Base-by-base conservation (phyloP, 768 basidiomycete species). In the Hysterangium stoloniferum region DNA sequence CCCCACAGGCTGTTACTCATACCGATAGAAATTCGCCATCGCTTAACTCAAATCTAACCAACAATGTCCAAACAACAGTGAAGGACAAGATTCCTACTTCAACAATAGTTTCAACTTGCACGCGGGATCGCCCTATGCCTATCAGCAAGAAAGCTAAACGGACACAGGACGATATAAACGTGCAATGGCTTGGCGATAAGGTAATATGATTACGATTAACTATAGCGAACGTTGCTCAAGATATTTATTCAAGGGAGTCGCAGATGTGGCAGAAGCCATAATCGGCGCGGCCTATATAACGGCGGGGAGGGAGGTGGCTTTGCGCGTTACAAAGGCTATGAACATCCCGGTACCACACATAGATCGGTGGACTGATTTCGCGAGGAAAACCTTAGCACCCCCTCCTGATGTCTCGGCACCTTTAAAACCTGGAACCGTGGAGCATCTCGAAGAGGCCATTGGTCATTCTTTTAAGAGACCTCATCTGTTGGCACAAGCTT, bases 201-300 rank as follows among this genome's bases (percentile, higher is more conserved):
- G 88, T 85, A 55, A 55, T 31, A 45, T 34, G 3, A 28, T n/a
- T 20, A 8, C 38, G n/a, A 28, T 42, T 52, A 43, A 36, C 48
- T 40, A 44, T 36, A 45, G 22, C 34, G 32, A 20, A 53, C 46
- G 15, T 57, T 51, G 15, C 33, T n/a, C 24, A 6, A 24, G 42
- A 25, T 22, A 32, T 34, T 52, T 17, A 47, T 22, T 28, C 25
- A 48, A 91, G 89, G 78, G 80, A 19, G 71, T 90, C 25, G 89
- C 90, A 43, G 90, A 93, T 65, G 85, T 90, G 36, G 77, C 79
- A 7, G 90, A 93, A 65, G 86, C 90, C 3, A 79, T 92, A 53
- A 79, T 91, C 24, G 90, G 84, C 29, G 89, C 88, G 15, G 86
- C 84, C 4, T 90, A 82, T 61, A 69, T 86, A 38, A 78, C 82